A percentile compares a stretch with the other conserved stretches of the same genome.
Conservation (phyloP, 345 rosid species). For the Euphorbia lathyris region DNA sequence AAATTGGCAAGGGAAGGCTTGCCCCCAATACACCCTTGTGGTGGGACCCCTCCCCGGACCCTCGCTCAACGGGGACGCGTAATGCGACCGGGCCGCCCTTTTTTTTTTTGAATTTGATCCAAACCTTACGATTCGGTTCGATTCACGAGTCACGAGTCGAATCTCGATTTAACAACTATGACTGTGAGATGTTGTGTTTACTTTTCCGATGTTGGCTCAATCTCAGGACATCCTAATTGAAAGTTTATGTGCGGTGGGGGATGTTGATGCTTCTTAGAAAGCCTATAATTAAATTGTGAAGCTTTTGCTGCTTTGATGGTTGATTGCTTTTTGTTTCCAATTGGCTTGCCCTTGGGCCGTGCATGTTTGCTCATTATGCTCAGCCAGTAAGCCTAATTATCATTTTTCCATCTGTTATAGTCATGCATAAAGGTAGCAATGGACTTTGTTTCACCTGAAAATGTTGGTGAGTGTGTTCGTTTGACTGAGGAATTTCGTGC, state of each 20-base stretch:
- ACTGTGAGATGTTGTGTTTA: background rate
- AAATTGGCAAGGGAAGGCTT: no score
- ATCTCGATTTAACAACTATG: no score
- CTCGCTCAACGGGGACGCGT: no score
- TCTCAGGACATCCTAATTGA: background rate
- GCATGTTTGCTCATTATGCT: no score
- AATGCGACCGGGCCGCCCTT: no score
- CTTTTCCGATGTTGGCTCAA: background rate
- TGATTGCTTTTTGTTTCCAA: background rate
- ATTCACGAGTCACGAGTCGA: no score
- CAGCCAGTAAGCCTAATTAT: background rate
- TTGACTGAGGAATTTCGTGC: background rate
- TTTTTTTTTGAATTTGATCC: no score
- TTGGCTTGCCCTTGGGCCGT: background rate
- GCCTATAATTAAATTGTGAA: background rate
- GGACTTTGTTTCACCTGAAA: background rate
- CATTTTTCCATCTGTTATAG: background rate
- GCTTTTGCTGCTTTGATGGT: background rate
- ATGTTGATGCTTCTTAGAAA: background rate
- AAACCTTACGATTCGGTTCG: no score
- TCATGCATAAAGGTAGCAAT: slow-evolving; percentile 3
- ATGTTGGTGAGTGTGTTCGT: background rate
- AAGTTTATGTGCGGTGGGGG: no score
- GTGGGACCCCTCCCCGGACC: no score
- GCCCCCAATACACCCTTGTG: no score